phyloP scores from a whole-genome alignment of 176 grass and related monocot genomes.

The Areca catechu region DNA sequence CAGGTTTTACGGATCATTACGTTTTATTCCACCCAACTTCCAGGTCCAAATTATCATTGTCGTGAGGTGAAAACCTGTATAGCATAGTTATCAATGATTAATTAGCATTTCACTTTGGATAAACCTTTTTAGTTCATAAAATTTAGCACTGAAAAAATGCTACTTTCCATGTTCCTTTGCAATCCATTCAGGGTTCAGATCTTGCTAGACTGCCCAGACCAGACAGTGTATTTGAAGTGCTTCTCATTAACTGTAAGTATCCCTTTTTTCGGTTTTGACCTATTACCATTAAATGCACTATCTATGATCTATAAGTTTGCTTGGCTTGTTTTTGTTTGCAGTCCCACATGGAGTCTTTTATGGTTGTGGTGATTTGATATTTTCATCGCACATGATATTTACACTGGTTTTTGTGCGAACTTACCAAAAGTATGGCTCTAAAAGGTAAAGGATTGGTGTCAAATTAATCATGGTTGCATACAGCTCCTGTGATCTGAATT shows the following conservation, averaged over 20 bases:
- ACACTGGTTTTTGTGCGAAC: conserved; percentile 84
- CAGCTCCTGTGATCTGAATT: too few relatives aligned
- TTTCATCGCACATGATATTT: conserved; percentile 99
- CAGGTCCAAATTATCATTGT: conserved; percentile 97
- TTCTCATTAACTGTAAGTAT: conserved; percentile 78
- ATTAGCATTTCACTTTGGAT: not conserved
- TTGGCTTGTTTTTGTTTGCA: conserved; percentile 27
- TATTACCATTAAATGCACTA: conserved; percentile 13
- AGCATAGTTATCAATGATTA: not conserved
- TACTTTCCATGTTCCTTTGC: conserved; percentile 8
- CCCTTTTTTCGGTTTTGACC: not conserved
- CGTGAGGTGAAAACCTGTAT: conserved; percentile 53
- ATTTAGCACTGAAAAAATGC: not conserved
- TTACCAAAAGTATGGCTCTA: conserved; percentile 92
- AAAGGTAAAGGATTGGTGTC: conserved; percentile 35
- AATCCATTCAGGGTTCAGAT: conserved; percentile 47
- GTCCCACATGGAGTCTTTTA: conserved; percentile 86
- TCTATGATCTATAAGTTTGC: not conserved
- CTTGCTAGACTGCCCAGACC: conserved; percentile 79
- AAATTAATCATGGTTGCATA: too few relatives aligned
- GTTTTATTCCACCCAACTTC: conserved; percentile 96
- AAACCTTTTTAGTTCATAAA: conserved; percentile 1
- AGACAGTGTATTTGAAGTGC: conserved; percentile 64
- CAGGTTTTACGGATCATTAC: conserved; percentile 92
- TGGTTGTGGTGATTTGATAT: conserved; percentile 95